Base-by-base conservation (phyloP, 2,329 filamentous ascomycete species). In the Escovopsis sp. region DNA sequence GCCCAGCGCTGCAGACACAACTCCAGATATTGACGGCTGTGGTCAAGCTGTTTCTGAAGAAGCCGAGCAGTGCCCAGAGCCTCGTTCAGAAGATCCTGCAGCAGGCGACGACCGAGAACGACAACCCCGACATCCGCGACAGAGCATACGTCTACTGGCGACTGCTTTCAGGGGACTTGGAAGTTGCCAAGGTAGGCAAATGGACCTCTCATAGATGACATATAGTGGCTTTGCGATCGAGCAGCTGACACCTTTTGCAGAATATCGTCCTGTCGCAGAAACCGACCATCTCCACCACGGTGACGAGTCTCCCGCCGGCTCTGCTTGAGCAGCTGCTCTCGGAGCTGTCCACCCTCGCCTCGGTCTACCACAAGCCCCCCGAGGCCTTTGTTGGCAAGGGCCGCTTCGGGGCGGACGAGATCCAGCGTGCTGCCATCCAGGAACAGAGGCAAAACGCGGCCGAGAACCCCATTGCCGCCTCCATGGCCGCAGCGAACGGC, bases 141-240 rank as follows among this genome's bases (percentile, higher is more conserved):
- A 78, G 91, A 63, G 91, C 91, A 43, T 98, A 96, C 58, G 86
- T 96, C 35, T 98, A 98, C 68, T 98, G 91, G 91, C 84, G 91
- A 58, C 70, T 98, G 40, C 70, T 98, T 8, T 96, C 91, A 19
- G 91, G 85, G 44, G 89, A 96, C 57, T 77, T 89, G 28, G 80
- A 91, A 49, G 74, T 94, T 47, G 87, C 91, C 45, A 95, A 94
- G 73, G 81, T 82, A 64, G 48, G 64, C 50, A 12, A 15, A 18
- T 7, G 15, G 23, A 23, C 23, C 23, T 23, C 23, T 23, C 1
- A 5, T n/a, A 4, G 0, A 12, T 4, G 18, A 28, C 12, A 1
- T 9, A 11, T 38, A 36, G 26, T n/a, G 6, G n/a, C 10, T 15
- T 15, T n/a, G 12, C 35, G 12, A n/a, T 18, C 18, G n/a, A 9